Evolutionary conservation across 495 filamentous ascomycete species (phyloP), one percentile per base, ranked within the genome.

Genomic region (Rhizodiscina lignyota): DNA sequence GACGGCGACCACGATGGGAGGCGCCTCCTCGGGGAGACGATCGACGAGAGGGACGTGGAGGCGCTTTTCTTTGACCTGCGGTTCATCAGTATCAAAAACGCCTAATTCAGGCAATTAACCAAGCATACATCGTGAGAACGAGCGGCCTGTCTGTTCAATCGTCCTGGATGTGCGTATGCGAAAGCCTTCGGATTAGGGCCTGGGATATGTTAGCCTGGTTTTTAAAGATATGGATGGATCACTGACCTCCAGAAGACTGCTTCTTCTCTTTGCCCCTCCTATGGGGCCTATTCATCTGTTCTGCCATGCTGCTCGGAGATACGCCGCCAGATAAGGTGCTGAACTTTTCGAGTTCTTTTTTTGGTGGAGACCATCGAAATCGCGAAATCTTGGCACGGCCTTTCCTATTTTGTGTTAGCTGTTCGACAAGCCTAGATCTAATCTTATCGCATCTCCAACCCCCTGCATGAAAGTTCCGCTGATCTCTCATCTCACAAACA

Each of bases 41-140:
- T 97, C 89, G 52, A 96, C 78, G 43, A 91, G 76, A 21, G 89
- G 89, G 11, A 96, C 89, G 68, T 97, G 89, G 16, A 94, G 63
- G 22, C 86, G 68, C 58, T 92, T 96, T 60, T 97, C 89, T 68
- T 82, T 86, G 54, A 93, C 71, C 77, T 87, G 30, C n/a, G n/a
- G n/a, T n/a, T n/a, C n/a, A 1, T 19, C n/a, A 10, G 4, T 20
- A 28, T 6, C 41, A 15, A 42, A 26, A 12, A 26, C 10, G 5
- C 15, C 18, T 23, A 2, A 33, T 12, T 16, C 12, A 16, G 6
- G 8, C 13, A 13, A n/a, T 21, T 12, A 8, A 11, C 1, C 3
- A 32, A 35, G 17, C 70, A 35, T 67, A 87, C 83, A 78, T 96
- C 87, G 46, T 92, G 79, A 38, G 85, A 87, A 49, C 89, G 71